Evolutionary conservation across 805 yeast species (phyloP).

Genomic region (Kurtzmaniella fragi): DNA sequence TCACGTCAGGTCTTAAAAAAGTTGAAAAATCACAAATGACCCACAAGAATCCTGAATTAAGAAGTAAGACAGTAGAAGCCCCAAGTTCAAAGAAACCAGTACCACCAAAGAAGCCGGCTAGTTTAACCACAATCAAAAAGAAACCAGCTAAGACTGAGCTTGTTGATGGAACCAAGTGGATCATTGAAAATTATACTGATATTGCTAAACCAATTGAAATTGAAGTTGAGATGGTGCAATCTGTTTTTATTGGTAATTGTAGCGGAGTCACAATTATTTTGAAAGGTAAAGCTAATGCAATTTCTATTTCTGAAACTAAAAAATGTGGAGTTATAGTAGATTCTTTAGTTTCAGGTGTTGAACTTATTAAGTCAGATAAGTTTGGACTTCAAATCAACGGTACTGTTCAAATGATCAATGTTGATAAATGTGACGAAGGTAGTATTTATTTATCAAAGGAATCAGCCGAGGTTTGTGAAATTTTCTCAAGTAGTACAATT

Average conservation of each 20-base stretch:
- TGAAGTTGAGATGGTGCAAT: conserved; percentile 81
- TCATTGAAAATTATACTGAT: conserved; percentile 71
- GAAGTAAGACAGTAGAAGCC: conserved; percentile 44
- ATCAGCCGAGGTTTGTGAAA: conserved; percentile 57
- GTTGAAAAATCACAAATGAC: conserved; percentile 94
- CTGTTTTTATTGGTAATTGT: conserved; percentile 85
- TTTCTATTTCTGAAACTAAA: conserved; percentile 68
- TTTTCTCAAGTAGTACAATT: conserved; percentile 81
- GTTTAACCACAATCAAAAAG: conserved; percentile 39
- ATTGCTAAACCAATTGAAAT: conserved; percentile 58
- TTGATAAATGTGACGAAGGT: conserved; percentile 89
- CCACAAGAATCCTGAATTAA: conserved; percentile 81
- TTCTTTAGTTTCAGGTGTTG: conserved; percentile 80
- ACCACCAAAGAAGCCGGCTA: conserved; percentile 79
- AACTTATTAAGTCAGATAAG: conserved; percentile 72
- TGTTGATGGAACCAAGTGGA: conserved; percentile 80
- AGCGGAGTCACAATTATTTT: conserved; percentile 67
- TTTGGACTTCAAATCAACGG: conserved; percentile 85
- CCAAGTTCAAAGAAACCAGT: conserved; percentile 52
- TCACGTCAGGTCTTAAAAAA: conserved; percentile 83
- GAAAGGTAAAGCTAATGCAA: conserved; percentile 87
- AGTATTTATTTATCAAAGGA: conserved; percentile 69
- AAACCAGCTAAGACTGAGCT: conserved; percentile 57
- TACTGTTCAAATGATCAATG: conserved; percentile 73
- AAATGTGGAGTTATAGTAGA: conserved; percentile 79